Percentiles rank a stretch among this genome's conserved stretches.
Evolutionary conservation across 805 yeast genomes (phyloP).

Genomic region (Cyberlindnera xylosilytica): DNA sequence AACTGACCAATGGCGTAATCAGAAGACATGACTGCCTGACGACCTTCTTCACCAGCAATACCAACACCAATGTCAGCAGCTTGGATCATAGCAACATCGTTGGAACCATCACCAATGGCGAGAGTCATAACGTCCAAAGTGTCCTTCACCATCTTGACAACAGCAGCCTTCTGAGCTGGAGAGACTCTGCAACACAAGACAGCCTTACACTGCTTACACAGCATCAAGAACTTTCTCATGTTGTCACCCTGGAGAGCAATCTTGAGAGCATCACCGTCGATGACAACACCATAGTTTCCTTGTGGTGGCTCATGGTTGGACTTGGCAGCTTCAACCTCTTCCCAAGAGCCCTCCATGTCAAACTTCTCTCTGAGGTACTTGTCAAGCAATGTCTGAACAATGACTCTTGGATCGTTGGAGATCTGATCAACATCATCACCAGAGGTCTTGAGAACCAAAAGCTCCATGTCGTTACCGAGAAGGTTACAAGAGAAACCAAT

Average conservation of each 20-base stretch:
- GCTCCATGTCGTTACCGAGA: slow-evolving; percentile 73
- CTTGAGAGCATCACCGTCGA: slow-evolving; percentile 75
- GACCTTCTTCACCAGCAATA: slow-evolving; percentile 86
- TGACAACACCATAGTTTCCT: slow-evolving; percentile 63
- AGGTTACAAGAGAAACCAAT: slow-evolving; percentile 98
- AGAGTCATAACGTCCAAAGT: slow-evolving; percentile 76
- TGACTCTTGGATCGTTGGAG: slow-evolving; percentile 35
- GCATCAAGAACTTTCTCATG: slow-evolving; percentile 56
- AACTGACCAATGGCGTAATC: slow-evolving; percentile 86
- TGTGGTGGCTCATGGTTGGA: slow-evolving; percentile 65
- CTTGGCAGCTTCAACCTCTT: slow-evolving; percentile 52
- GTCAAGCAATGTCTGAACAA: slow-evolving; percentile 46
- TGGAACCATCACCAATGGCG: slow-evolving; percentile 83
- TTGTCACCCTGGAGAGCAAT: slow-evolving; percentile 42
- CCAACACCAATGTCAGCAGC: slow-evolving; percentile 72
- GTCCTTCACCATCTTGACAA: slow-evolving; percentile 74
- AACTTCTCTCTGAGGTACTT: slow-evolving; percentile 55
- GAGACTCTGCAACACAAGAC: slow-evolving; percentile 98
- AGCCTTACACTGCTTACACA: slow-evolving; percentile 76
- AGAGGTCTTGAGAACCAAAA: slow-evolving; percentile 57
- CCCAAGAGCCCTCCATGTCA: slow-evolving; percentile 51
- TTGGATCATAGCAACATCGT: slow-evolving; percentile 89
- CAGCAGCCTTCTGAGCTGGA: slow-evolving; percentile 94
- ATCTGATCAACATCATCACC: slow-evolving; percentile 51
- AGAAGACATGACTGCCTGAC: slow-evolving; percentile 85